A percentile compares a stretch with the other conserved stretches of the same genome.
Conservation (phyloP, 805 yeast genomes). For the Deakozyma indianensis region DNA sequence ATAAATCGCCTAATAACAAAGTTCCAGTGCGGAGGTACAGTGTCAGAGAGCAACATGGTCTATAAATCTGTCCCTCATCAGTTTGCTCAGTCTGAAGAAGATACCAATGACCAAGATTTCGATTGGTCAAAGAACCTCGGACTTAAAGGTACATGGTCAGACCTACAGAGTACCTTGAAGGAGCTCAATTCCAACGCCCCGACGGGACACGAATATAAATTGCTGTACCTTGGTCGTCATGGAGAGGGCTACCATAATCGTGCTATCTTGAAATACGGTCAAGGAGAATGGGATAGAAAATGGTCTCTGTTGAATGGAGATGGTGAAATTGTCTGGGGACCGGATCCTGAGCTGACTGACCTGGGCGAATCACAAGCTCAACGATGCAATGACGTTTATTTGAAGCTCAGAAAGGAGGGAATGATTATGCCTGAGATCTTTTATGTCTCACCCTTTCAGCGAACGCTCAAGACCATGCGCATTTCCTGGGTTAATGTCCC, state of each 20-base stretch:
- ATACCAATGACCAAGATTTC: neutral
- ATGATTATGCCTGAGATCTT: slow-evolving; percentile 25
- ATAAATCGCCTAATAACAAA: too few species aligned
- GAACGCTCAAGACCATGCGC: slow-evolving; percentile 31
- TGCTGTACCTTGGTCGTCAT: slow-evolving; percentile 31
- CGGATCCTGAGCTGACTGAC: slow-evolving; percentile 30
- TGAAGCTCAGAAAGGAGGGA: slow-evolving; percentile 15
- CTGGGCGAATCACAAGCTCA: slow-evolving; percentile 28
- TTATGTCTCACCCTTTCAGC: slow-evolving; percentile 32
- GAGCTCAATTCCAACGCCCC: neutral
- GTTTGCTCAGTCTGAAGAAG: neutral
- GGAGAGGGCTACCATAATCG: slow-evolving; percentile 35
- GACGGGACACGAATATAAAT: slow-evolving; percentile 20
- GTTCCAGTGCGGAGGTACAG: too few species aligned
- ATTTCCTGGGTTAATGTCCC: slow-evolving; percentile 27
- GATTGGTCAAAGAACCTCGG: neutral
- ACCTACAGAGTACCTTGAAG: neutral
- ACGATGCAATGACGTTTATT: slow-evolving; percentile 26
- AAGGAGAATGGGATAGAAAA: slow-evolving; percentile 26
- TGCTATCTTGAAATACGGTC: slow-evolving; percentile 30
- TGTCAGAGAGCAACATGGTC: too few species aligned
- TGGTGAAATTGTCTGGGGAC: slow-evolving; percentile 30
- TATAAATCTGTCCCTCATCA: neutral
- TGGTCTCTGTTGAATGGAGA: slow-evolving; percentile 31
- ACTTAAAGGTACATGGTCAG: neutral